Evolutionary conservation across 148 eudicot genomes (phyloP).

Genomic region (Vaccinium macrocarpon): DNA sequence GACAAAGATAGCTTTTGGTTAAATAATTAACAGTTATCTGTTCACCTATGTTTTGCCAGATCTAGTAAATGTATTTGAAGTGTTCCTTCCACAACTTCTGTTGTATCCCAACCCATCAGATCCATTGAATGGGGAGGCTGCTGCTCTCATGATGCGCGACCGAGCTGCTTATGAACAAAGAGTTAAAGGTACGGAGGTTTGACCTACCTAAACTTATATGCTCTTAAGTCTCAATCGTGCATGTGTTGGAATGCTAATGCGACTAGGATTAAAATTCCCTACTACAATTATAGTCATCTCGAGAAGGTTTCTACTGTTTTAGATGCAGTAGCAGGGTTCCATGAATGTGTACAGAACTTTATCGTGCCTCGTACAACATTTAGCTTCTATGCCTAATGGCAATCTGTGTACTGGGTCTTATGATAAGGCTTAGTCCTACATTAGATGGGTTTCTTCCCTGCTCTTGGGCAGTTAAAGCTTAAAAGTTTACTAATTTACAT

Average conservation of each 20-base stretch:
- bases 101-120: conserved; percentile 89
- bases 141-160: conserved; percentile 87
- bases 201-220: conserved; percentile 11
- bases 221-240: neutral
- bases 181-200: conserved; percentile 64
- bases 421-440: neutral
- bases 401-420: neutral
- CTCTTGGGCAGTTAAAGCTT: neutral
- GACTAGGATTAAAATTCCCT: neutral
- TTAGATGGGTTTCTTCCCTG: neutral
- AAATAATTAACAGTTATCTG: conserved; percentile 10
- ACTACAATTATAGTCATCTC: neutral
- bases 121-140: conserved; percentile 90
- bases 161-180: conserved; percentile 59
- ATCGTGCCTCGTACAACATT: neutral
- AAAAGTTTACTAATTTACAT: neutral
- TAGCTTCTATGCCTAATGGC: neutral
- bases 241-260: conserved; percentile 10
- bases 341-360: neutral
- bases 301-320: neutral
- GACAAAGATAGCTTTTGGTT: neutral
- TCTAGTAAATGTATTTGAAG: conserved; percentile 86
- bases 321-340: neutral
- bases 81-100: conserved; percentile 96
- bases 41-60: conserved; percentile 41